Base-by-base conservation (phyloP, 2,329 filamentous ascomycete genomes). In the Penicillium frequentans region DNA sequence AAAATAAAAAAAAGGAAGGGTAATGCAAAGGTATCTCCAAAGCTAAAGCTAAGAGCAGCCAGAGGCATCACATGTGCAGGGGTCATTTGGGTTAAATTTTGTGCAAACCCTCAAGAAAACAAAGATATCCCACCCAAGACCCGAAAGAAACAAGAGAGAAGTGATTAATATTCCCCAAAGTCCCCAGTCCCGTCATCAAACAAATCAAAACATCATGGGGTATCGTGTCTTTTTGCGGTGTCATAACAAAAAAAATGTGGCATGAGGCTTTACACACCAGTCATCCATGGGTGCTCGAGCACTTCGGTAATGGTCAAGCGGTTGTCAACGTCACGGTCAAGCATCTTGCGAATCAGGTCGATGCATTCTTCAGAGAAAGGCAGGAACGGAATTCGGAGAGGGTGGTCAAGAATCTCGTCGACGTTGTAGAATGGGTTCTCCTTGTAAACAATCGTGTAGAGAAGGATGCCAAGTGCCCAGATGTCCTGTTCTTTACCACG, bases 401-500 rank as follows among this genome's bases (percentile, higher is more conserved):
- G 93, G 69, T 93, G 93, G 73, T 99, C 95, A 85, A 98, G 96
- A 70, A 99, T 99, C 80, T 99, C 95, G 74, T 99, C 95, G 69
- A 98, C 95, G 75, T 90, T 96, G 82, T 98, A 98, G 75, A 97
- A 99, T 0, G 95, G 93, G 71, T 99, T 99, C 78, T 99, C 95
- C 78, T 98, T 99, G 83, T 99, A 99, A 70, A 98, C 90, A 70
- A 99, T 97, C 27, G 95, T 99, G 80, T 99, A 99, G 14, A 99
- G 85, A 26, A 99, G 84, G 69, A 99, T 98, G 24, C 95, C 95
- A 16, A 99, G 83, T 1, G 95, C 95, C 95, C 95, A 99, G 29
- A 99, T 92, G 70, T 99, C 95, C 79, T 99, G 95, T 74, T 96
- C 93, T 76, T 96, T 96, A 70, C 95, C 95, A 64, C 90, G 86